Evolutionary conservation across 2,329 filamentous ascomycete genomes (phyloP).

Genomic region (Aspergillus sclerotialis): DNA sequence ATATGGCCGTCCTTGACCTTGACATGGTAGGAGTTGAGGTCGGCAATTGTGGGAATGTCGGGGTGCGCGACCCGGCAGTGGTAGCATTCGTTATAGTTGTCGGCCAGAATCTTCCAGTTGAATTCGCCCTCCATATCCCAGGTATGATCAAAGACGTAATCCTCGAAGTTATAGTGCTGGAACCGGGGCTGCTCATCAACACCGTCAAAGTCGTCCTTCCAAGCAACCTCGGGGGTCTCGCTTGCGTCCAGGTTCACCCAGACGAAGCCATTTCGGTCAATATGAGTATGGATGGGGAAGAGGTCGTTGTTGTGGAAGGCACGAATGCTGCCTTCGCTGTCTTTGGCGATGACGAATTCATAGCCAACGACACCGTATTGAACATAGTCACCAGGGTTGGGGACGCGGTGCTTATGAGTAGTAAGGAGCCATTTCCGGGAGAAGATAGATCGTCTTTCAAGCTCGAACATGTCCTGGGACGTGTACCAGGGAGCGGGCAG

Average conservation of each 20-base stretch:
- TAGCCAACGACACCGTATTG: conserved; percentile 51
- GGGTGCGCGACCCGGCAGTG: conserved; percentile 54
- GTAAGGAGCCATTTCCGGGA: conserved; percentile 41
- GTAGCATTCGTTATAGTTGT: conserved; percentile 61
- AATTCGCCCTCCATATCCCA: conserved; percentile 53
- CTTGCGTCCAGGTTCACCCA: conserved; percentile 50
- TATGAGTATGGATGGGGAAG: conserved; percentile 47
- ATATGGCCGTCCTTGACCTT: conserved; percentile 43
- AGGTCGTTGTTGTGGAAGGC: conserved; percentile 56
- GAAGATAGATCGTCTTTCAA: conserved; percentile 49
- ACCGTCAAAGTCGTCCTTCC: conserved; percentile 47
- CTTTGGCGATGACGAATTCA: conserved; percentile 46
- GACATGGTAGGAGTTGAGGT: conserved; percentile 49
- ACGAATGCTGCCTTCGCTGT: conserved; percentile 45
- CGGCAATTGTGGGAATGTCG: conserved; percentile 47
- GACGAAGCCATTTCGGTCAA: conserved; percentile 50
- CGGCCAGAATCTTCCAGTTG: conserved; percentile 56
- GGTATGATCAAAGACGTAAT: conserved; percentile 50
- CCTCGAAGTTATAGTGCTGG: conserved; percentile 42
- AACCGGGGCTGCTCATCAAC: conserved; percentile 44
- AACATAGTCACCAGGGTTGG: conserved; percentile 49
- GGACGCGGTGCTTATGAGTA: conserved; percentile 38
- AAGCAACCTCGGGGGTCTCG: conserved; percentile 27
- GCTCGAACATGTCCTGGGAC: conserved; percentile 37
- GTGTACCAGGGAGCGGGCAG: conserved; percentile 44